A percentile compares a stretch with the other conserved stretches of the same genome.
Evolutionary conservation across 1,284 basidiomycete species (phyloP).

Genomic region (Fomitiporia mediterranea): DNA sequence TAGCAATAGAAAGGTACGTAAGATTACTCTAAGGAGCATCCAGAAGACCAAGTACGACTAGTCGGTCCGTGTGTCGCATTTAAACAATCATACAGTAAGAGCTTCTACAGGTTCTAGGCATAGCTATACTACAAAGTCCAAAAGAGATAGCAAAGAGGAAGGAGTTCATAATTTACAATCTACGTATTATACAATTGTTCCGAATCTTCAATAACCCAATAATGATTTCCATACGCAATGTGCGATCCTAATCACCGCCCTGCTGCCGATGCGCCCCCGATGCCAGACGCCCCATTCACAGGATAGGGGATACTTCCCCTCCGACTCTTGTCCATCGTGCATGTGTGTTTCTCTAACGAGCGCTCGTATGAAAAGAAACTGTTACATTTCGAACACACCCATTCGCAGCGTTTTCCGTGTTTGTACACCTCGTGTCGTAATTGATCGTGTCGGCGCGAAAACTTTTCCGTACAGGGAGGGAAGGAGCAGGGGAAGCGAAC

Average conservation of each 20-base stretch:
- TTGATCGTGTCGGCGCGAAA: slow-evolving; percentile 22
- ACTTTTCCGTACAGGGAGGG: slow-evolving; percentile 22
- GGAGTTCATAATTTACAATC: slow-evolving; percentile 4
- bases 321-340: slow-evolving; percentile 20
- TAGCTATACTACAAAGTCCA: not conserved
- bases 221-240: not conserved
- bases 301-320: slow-evolving; percentile 16
- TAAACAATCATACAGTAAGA: not conserved
- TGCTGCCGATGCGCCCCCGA: not conserved
- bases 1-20: not conserved
- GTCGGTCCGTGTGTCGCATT: not conserved
- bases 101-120: slow-evolving; percentile 4
- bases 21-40: not conserved
- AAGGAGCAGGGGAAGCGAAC: slow-evolving; percentile 20
- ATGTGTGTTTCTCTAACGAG: slow-evolving; percentile 21
- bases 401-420: slow-evolving; percentile 23
- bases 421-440: slow-evolving; percentile 23
- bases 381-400: slow-evolving; percentile 18
- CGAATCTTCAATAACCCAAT: not conserved
- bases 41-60: not conserved
- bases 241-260: slow-evolving; percentile 7
- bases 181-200: not conserved
- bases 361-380: slow-evolving; percentile 23
- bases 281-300: not conserved
- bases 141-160: not conserved